Evolutionary conservation across 495 filamentous ascomycete species (phyloP), one percentile per base, ranked within the genome.

Genomic region (Aspergillus biplanus): DNA sequence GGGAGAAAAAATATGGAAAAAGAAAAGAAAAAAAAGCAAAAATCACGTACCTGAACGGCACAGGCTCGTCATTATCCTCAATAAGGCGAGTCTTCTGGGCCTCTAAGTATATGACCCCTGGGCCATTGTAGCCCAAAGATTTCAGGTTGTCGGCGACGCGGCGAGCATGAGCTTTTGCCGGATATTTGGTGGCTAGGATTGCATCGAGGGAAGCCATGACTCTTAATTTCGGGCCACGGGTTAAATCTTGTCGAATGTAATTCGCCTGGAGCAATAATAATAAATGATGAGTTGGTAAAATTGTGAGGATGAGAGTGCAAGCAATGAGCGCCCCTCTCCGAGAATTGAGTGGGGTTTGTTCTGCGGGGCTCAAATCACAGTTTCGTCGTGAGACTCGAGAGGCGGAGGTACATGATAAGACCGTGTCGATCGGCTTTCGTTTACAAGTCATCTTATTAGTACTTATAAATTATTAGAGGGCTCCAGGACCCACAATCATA

Each of bases 101-200:
- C 81, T 98, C 93, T 55, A 99, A 85, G 74, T 97, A 99, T 48
- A 99, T 83, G 27, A 74, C 66, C 15, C 76, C 78, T 37, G 67
- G 63, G 18, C 65, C 68, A 46, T 71, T 68, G 62, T 78, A 61
- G 9, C 69, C 72, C 52, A 67, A 69, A 44, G 73, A 56, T 56
- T 73, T 61, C 13, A 98, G 89, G 68, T 87, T 87, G 58, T 91
- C 86, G 15, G 85, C 89, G n/a, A 97, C 93, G 66, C 87, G 87
- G 65, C 86, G 83, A 46, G 90, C 91, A 75, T 99, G 95, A 27
- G 83, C 83, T 76, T 97, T 98, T 47, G 92, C 96, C n/a, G 95
- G 96, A 74, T 99, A 99, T 76, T 97, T 97, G 52, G 87, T 89
- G 64, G 80, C 71, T 16, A 88, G 73, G 37, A 88, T 78, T 18